Evolutionary conservation across 805 yeast genomes (phyloP).

Genomic region (Ascoidea tarda): DNA sequence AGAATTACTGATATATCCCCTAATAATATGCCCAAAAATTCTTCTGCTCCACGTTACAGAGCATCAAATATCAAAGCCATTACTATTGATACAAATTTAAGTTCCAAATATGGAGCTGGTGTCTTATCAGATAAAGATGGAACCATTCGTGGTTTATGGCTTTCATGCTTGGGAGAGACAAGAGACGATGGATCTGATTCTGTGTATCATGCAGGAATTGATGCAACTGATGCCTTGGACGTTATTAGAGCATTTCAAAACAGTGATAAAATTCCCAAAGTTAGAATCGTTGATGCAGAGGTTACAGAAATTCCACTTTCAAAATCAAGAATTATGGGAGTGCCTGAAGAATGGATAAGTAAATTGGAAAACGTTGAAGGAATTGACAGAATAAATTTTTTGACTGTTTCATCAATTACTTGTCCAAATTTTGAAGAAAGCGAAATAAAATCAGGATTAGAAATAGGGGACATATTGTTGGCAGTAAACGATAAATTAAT

Average conservation of each 20-base stretch:
- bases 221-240: constrained; percentile 46
- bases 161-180: constrained; percentile 69
- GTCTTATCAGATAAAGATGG: constrained; percentile 68
- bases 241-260: constrained; percentile 40
- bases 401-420: constrained; percentile 56
- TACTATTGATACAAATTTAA: constrained; percentile 55
- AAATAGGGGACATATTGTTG: constrained; percentile 65
- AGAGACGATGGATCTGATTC: constrained; percentile 42
- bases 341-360: constrained; percentile 69
- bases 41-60: constrained; percentile 65
- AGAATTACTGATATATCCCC: constrained; percentile 70
- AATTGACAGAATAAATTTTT: constrained; percentile 53
- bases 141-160: constrained; percentile 72
- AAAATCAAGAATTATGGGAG: constrained; percentile 78
- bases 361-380: constrained; percentile 46
- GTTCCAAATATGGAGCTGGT: constrained; percentile 70
- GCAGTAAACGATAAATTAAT: constrained; percentile 54
- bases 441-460: constrained; percentile 14
- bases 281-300: constrained; percentile 69
- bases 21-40: constrained; percentile 22
- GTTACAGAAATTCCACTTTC: constrained; percentile 52
- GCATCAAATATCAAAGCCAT: constrained; percentile 75
- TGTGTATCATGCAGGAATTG: constrained; percentile 62
- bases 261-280: constrained; percentile 32
- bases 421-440: constrained; percentile 23